Evolutionary conservation across 441 rosid genomes (phyloP).

Genomic region (Pelargonium myrrhifolium): DNA sequence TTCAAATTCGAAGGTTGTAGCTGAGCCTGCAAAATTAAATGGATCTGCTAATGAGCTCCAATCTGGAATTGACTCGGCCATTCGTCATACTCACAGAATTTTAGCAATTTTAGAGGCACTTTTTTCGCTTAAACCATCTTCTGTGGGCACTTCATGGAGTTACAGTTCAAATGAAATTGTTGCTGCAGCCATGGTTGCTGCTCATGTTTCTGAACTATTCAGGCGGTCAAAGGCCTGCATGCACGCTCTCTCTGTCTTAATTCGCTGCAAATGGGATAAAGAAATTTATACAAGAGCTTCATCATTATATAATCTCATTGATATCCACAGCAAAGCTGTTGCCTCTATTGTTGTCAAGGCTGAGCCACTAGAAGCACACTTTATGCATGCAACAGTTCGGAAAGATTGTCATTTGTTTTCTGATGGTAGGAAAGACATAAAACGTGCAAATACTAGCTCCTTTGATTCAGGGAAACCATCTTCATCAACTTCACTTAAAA

Average conservation of each 20-base stretch:
- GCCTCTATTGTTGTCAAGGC: slow-evolving; percentile 96
- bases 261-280: slow-evolving; percentile 91
- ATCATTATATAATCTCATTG: slow-evolving; percentile 86
- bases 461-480: slow-evolving; percentile 43
- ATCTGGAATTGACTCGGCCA: slow-evolving; percentile 60
- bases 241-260: slow-evolving; percentile 75
- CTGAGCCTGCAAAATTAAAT: slow-evolving; percentile 52
- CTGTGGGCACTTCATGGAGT: slow-evolving; percentile 93
- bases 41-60: slow-evolving; percentile 55
- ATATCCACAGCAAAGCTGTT: slow-evolving; percentile 86
- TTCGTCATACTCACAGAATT: slow-evolving; percentile 87
- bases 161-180: slow-evolving; percentile 95
- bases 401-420: slow-evolving; percentile 44
- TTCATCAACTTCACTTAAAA: slow-evolving; percentile 31
- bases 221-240: slow-evolving; percentile 89
- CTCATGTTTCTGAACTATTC: slow-evolving; percentile 92
- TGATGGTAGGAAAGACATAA: slow-evolving; percentile 44
- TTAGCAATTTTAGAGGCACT: slow-evolving; percentile 89
- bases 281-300: slow-evolving; percentile 82
- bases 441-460: slow-evolving; percentile 32
- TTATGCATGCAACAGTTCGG: slow-evolving; percentile 58
- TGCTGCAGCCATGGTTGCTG: slow-evolving; percentile 99
- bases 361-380: slow-evolving; percentile 79
- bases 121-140: slow-evolving; percentile 91
- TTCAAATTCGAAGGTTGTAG: slow-evolving; percentile 32